phyloP scores from a whole-genome alignment of 345 rosid genomes.

The Acer campestre region DNA sequence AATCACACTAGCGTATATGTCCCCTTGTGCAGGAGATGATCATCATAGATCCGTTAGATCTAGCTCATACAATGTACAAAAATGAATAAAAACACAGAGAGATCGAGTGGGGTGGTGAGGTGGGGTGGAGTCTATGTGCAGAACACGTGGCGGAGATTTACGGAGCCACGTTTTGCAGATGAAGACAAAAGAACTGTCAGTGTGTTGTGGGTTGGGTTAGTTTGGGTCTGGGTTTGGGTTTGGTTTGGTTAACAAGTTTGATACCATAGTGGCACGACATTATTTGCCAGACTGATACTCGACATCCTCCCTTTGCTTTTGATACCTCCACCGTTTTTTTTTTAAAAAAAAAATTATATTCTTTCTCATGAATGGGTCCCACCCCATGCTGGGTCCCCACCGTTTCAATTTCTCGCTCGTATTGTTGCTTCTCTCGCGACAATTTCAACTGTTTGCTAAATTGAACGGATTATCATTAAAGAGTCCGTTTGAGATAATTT shows the following conservation, averaged over 20 bases:
- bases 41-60: too few relatives aligned
- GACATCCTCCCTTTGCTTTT: conserved; percentile 21
- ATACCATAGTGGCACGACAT: not conserved
- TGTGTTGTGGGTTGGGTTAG: not conserved
- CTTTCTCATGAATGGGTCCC: conserved; percentile 11
- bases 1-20: conserved; percentile 16
- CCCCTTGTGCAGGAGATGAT: not conserved
- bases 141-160: conserved; percentile 24
- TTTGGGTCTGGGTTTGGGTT: not conserved
- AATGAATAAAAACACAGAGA: not conserved
- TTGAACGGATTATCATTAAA: too few relatives aligned
- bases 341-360: not conserved
- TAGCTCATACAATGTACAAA: too few relatives aligned
- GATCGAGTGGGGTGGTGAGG: too few relatives aligned
- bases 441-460: not conserved
- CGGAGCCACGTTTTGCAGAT: conserved; percentile 7
- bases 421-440: not conserved
- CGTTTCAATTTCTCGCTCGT: not conserved
- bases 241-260: not conserved
- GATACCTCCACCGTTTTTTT: conserved; percentile 1
- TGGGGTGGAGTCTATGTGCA: conserved; percentile 20
- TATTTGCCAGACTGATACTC: conserved; percentile 10
- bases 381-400: not conserved
- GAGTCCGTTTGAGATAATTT: too few relatives aligned
- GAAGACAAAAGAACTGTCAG: conserved; percentile 36